Percentiles rank a stretch among this genome's conserved stretches.
Evolutionary conservation across 208 protist genomes (phyloP).

Genomic region (Herpetomonas muscarum): DNA sequence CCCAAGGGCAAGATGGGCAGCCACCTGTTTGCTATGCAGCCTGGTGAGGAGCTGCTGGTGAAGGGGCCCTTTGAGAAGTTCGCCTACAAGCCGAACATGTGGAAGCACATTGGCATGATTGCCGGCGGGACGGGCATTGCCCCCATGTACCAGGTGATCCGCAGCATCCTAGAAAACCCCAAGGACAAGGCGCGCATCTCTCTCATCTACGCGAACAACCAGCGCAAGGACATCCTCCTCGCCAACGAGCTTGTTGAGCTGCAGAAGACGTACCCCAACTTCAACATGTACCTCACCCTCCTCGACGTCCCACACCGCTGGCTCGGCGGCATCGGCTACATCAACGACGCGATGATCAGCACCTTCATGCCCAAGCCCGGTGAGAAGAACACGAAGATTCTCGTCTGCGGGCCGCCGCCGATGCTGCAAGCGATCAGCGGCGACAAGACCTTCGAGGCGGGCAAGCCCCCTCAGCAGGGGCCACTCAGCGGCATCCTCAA

Average conservation of each 20-base stretch:
- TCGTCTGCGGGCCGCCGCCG: constrained; percentile 82
- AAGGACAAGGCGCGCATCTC: constrained; percentile 82
- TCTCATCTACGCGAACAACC: constrained; percentile 87
- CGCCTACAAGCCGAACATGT: constrained; percentile 81
- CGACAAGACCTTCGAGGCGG: constrained; percentile 62
- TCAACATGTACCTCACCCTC: constrained; percentile 89
- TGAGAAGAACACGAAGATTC: constrained; percentile 65
- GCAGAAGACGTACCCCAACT: constrained; percentile 72
- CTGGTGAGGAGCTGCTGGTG: constrained; percentile 86
- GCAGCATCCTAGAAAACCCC: constrained; percentile 65
- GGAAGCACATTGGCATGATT: constrained; percentile 89
- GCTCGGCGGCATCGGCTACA: constrained; percentile 78
- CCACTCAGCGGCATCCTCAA: constrained; percentile 57
- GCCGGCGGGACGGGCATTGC: constrained; percentile 90
- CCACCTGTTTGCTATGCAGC: constrained; percentile 86
- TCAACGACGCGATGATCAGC: constrained; percentile 74
- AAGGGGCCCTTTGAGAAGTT: constrained; percentile 90
- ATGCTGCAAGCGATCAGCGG: constrained; percentile 85
- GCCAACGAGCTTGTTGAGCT: constrained; percentile 81
- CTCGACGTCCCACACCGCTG: constrained; percentile 67
- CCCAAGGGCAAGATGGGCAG: constrained; percentile 89
- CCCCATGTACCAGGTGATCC: constrained; percentile 89
- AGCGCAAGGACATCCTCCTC: constrained; percentile 90
- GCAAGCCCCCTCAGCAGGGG: constrained; percentile 70
- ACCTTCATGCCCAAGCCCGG: constrained; percentile 77